Conservation (phyloP, 2,329 filamentous ascomycete genomes). For the Cucurbitaria berberidis region DNA sequence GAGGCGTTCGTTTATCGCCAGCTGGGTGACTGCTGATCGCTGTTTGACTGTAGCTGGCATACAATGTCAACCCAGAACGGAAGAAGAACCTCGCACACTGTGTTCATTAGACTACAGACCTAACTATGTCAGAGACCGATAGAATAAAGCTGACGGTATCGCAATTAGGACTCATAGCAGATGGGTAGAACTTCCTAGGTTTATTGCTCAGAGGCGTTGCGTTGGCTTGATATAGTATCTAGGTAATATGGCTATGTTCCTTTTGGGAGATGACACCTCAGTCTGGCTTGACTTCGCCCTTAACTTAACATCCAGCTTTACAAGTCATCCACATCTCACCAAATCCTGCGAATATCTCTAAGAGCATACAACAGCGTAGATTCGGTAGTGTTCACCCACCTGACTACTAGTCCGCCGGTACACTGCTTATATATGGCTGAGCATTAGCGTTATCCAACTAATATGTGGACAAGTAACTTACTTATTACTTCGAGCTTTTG, state of each 20-base stretch:
- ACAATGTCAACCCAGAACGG: slow-evolving; percentile 1
- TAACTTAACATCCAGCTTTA: too few relatives aligned
- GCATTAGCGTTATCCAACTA: too few relatives aligned
- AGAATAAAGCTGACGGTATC: slow-evolving; percentile 19
- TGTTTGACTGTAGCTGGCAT: slow-evolving; percentile 21
- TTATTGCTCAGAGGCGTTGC: not conserved
- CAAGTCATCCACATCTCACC: too few relatives aligned
- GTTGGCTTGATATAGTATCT: not conserved
- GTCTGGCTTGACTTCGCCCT: too few relatives aligned
- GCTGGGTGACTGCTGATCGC: slow-evolving; percentile 27
- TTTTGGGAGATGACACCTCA: too few relatives aligned
- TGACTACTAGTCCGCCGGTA: too few relatives aligned
- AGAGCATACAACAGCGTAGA: too few relatives aligned
- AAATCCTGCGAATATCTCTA: too few relatives aligned
- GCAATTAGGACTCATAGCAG: slow-evolving; percentile 3
- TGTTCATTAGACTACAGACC: slow-evolving; percentile 11
- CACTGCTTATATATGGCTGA: too few relatives aligned
- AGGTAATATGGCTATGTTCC: not conserved
- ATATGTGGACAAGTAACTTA: too few relatives aligned
- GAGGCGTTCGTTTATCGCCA: slow-evolving; percentile 14
- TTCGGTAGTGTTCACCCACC: too few relatives aligned
- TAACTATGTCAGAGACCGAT: slow-evolving; percentile 23
- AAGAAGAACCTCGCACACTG: slow-evolving; percentile 8
- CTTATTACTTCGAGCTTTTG: too few relatives aligned
- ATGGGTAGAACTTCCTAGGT: not conserved